phyloP scores from a whole-genome alignment of 192 early-diverging fungal genomes.

The Umbelopsis vinacea region DNA sequence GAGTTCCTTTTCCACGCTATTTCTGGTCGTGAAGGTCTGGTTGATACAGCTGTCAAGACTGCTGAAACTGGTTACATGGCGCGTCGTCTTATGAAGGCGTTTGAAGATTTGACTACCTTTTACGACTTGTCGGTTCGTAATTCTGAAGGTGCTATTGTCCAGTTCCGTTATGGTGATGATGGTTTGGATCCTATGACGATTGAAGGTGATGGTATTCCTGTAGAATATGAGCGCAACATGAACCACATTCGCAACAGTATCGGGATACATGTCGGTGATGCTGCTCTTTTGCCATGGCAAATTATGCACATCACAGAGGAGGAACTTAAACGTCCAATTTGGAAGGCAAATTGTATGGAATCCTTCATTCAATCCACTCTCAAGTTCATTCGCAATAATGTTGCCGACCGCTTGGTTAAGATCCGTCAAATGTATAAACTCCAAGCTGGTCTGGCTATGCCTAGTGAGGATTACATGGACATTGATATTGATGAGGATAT shows the following conservation, averaged over 20 bases:
- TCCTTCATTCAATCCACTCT: slow-evolving; percentile 66
- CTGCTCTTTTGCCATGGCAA: slow-evolving; percentile 64
- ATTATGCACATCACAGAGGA: slow-evolving; percentile 56
- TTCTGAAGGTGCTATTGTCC: slow-evolving; percentile 88
- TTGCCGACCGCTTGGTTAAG: slow-evolving; percentile 60
- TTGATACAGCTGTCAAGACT: slow-evolving; percentile 99
- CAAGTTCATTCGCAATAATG: slow-evolving; percentile 59
- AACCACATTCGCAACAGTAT: slow-evolving; percentile 49
- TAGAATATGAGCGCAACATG: slow-evolving; percentile 87
- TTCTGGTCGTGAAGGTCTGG: slow-evolving; percentile 98
- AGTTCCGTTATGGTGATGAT: slow-evolving; percentile 97
- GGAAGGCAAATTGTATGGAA: slow-evolving; percentile 58
- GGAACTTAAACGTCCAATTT: slow-evolving; percentile 52
- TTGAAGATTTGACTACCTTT: slow-evolving; percentile 94
- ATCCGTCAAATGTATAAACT: slow-evolving; percentile 61
- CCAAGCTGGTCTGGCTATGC: slow-evolving; percentile 50
- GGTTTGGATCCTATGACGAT: slow-evolving; percentile 92
- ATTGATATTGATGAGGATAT: slow-evolving; percentile 55
- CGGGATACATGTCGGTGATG: slow-evolving; percentile 25
- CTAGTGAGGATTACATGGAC: slow-evolving; percentile 59
- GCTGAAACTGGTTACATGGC: slow-evolving; percentile 99
- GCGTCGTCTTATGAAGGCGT: slow-evolving; percentile 94
- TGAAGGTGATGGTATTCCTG: slow-evolving; percentile 89
- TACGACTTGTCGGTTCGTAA: slow-evolving; percentile 96
- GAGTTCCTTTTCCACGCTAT: slow-evolving; percentile 99